Evolutionary conservation across 352 stramenopile species (phyloP).

Genomic region (Globisporangium nodosum): DNA sequence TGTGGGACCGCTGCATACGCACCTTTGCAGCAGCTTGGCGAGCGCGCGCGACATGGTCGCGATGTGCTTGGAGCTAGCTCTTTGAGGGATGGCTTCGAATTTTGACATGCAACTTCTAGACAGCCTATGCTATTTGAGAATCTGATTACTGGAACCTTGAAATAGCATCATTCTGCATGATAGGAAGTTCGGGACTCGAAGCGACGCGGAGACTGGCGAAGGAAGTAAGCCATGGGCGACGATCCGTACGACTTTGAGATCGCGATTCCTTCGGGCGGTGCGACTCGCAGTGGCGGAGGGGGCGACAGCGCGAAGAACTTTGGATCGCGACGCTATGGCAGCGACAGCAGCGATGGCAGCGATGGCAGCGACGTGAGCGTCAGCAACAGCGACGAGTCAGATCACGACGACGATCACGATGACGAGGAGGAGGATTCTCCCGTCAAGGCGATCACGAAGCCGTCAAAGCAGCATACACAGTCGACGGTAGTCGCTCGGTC

Average conservation of each 20-base stretch:
- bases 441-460: background rate
- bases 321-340: constrained; percentile 1
- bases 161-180: background rate
- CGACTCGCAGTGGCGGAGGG: background rate
- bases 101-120: background rate
- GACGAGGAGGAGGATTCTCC: background rate
- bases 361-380: constrained; percentile 1
- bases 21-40: constrained; percentile 21
- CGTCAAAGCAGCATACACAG: background rate
- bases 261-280: constrained; percentile 5
- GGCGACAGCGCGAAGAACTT: background rate
- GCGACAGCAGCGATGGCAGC: constrained; percentile 1
- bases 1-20: background rate
- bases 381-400: constrained; percentile 7
- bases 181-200: background rate
- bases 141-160: background rate
- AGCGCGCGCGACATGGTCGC: constrained; percentile 19
- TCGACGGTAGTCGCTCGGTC: background rate
- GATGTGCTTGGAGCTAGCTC: background rate
- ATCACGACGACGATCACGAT: background rate
- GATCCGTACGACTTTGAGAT: constrained; percentile 35
- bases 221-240: constrained; percentile 3
- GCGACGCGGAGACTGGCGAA: background rate
- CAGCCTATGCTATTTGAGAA: constrained; percentile 5
- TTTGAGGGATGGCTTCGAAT: background rate